These are phyloP conservation scores for Tetrapisispora arboricola DNA, from an alignment of 805 yeast genomes.

Conservation along the genomic window DNA sequence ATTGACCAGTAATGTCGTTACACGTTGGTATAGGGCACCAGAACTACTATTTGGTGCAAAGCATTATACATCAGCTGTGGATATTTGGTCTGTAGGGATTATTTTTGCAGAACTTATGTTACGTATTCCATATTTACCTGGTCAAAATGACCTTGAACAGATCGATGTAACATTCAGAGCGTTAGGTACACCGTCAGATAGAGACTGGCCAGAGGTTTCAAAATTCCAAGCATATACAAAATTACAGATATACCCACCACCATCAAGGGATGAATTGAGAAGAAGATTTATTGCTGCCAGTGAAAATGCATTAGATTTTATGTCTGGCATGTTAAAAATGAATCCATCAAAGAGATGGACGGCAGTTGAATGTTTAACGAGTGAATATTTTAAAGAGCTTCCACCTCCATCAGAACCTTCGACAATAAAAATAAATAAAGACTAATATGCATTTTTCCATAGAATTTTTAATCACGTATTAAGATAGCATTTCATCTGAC, in stretches of 20 bases:
- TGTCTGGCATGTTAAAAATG: constrained; percentile 61
- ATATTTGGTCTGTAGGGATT: constrained; percentile 93
- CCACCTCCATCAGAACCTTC: constrained; percentile 68
- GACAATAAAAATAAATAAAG: not conserved
- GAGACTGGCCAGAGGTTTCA: constrained; percentile 83
- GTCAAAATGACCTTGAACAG: constrained; percentile 83
- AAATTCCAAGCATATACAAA: constrained; percentile 68
- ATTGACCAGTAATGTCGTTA: constrained; percentile 88
- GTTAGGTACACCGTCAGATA: constrained; percentile 90
- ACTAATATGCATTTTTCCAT: not conserved
- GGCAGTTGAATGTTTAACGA: constrained; percentile 51
- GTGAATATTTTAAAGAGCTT: constrained; percentile 57
- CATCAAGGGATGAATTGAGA: constrained; percentile 68
- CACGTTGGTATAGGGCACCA: constrained; percentile 97
- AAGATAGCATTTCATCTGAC: not conserved
- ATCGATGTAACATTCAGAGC: constrained; percentile 90
- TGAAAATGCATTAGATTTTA: constrained; percentile 66
- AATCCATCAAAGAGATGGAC: constrained; percentile 70
- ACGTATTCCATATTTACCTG: constrained; percentile 91
- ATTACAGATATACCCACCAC: constrained; percentile 69
- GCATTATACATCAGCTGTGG: constrained; percentile 83
- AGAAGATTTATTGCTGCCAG: constrained; percentile 86
- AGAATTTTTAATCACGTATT: not conserved
- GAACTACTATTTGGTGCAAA: constrained; percentile 82
- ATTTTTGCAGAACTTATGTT: constrained; percentile 95